Evolutionary conservation across 371 early-diverging fungal genomes (phyloP).

Genomic region (Basidiobolus meristosporus): DNA sequence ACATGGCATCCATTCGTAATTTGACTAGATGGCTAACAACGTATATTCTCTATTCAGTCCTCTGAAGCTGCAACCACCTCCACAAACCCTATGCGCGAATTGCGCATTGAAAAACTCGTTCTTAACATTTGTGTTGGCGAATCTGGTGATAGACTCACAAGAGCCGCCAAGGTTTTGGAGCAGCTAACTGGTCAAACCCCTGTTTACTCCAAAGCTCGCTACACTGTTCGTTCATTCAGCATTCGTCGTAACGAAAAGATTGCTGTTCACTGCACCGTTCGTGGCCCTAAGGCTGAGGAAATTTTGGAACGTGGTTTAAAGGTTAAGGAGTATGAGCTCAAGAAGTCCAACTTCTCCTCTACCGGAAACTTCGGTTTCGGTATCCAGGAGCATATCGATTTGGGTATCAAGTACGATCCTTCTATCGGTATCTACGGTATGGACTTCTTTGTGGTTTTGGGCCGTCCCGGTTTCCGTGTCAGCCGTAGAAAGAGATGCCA

Average conservation of each 20-base stretch:
- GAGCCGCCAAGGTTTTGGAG: constrained; percentile 99
- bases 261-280: constrained; percentile 96
- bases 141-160: constrained; percentile 96
- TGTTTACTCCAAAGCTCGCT: constrained; percentile 98
- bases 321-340: constrained; percentile 99
- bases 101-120: no score
- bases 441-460: no score
- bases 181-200: constrained; percentile 99
- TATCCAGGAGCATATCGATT: constrained; percentile 99
- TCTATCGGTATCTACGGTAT: constrained; percentile 95
- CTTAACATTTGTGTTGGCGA: no score
- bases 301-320: constrained; percentile 98
- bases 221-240: constrained; percentile 99
- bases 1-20: no score
- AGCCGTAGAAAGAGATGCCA: constrained; percentile 85
- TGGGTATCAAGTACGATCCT: constrained; percentile 99
- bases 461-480: constrained; percentile 94
- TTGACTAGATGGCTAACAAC: no score
- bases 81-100: no score
- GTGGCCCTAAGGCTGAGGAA: constrained; percentile 76
- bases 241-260: constrained; percentile 99
- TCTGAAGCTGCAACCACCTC: no score
- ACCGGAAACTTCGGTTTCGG: constrained; percentile 99
- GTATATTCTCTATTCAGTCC: no score
- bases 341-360: constrained; percentile 84